These are phyloP conservation scores for Colletotrichum ledebouriae DNA, from an alignment of 2,329 filamentous ascomycete species.

Conservation along the genomic window DNA sequence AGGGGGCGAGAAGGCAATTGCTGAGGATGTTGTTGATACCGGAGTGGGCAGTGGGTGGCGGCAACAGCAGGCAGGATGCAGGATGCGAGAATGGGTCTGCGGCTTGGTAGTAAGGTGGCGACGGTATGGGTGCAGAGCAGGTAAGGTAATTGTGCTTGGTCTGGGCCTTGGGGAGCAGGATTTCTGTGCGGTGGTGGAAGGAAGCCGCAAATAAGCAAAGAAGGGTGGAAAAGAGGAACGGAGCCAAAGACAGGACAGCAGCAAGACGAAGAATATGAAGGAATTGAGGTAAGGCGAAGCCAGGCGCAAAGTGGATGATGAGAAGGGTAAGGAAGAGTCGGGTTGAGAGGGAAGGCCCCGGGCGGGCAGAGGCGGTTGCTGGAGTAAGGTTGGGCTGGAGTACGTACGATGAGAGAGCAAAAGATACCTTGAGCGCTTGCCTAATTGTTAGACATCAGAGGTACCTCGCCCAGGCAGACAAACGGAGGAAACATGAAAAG, in stretches of 20 bases:
- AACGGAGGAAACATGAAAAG: background rate
- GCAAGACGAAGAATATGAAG: constrained; percentile 30
- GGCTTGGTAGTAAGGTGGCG: constrained; percentile 11
- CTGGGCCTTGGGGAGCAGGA: background rate
- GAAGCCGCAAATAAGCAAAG: constrained; percentile 10
- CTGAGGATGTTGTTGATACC: constrained; percentile 6
- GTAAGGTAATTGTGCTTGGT: background rate
- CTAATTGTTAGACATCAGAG: background rate
- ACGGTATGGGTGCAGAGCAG: constrained; percentile 7
- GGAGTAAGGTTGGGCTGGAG: background rate
- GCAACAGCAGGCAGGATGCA: constrained; percentile 1
- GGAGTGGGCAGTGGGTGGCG: constrained; percentile 4
- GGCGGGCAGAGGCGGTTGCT: constrained; percentile 1
- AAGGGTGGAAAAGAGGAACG: constrained; percentile 5
- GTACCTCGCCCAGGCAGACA: background rate
- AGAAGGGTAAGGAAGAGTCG: constrained; percentile 15
- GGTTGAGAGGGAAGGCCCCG: constrained; percentile 24
- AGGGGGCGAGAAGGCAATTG: constrained; percentile 8
- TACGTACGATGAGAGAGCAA: no score
- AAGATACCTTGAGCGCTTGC: background rate
- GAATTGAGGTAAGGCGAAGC: constrained; percentile 25
- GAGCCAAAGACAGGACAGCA: constrained; percentile 4
- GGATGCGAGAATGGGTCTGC: background rate
- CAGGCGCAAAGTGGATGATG: constrained; percentile 42
- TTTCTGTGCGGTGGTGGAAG: background rate